Evolutionary conservation across 2,329 filamentous ascomycete species (phyloP).

Genomic region (Penicillium sp.): DNA sequence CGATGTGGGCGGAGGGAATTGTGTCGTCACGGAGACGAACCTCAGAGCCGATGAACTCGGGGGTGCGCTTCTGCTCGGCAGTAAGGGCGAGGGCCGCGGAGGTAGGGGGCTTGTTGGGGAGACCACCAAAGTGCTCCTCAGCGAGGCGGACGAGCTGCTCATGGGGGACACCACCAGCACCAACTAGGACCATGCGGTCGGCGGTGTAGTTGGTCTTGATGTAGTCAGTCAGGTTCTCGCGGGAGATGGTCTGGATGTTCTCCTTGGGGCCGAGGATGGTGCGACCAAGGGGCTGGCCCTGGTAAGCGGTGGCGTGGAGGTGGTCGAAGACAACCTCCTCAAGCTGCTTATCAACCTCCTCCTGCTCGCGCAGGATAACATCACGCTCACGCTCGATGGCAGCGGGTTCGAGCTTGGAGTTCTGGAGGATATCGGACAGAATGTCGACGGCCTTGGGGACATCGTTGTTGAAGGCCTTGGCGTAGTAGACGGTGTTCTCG

Average conservation of each 20-base stretch:
- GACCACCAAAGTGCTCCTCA: constrained; percentile 87
- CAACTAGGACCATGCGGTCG: constrained; percentile 98
- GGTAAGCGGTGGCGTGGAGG: constrained; percentile 96
- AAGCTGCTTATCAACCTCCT: constrained; percentile 99
- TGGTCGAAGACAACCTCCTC: constrained; percentile 99
- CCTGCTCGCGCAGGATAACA: constrained; percentile 97
- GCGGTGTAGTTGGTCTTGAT: constrained; percentile 99
- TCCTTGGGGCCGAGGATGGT: constrained; percentile 97
- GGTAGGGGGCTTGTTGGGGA: constrained; percentile 75
- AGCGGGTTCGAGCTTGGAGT: constrained; percentile 92
- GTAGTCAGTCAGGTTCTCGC: constrained; percentile 88
- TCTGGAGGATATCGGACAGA: constrained; percentile 97
- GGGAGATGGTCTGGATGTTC: constrained; percentile 96
- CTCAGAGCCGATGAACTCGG: constrained; percentile 96
- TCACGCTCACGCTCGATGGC: constrained; percentile 98
- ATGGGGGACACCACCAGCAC: constrained; percentile 91
- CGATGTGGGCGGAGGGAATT: constrained; percentile 94
- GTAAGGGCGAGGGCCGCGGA: constrained; percentile 72
- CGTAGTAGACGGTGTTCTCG: constrained; percentile 99
- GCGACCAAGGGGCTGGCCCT: constrained; percentile 91
- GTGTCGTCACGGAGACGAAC: constrained; percentile 95
- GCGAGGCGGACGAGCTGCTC: constrained; percentile 92
- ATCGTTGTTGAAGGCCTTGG: constrained; percentile 98
- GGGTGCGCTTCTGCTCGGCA: constrained; percentile 78
- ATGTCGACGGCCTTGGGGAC: constrained; percentile 97